phyloP scores from a whole-genome alignment of 2,329 filamentous ascomycete species.

The Fusarium globosum region DNA sequence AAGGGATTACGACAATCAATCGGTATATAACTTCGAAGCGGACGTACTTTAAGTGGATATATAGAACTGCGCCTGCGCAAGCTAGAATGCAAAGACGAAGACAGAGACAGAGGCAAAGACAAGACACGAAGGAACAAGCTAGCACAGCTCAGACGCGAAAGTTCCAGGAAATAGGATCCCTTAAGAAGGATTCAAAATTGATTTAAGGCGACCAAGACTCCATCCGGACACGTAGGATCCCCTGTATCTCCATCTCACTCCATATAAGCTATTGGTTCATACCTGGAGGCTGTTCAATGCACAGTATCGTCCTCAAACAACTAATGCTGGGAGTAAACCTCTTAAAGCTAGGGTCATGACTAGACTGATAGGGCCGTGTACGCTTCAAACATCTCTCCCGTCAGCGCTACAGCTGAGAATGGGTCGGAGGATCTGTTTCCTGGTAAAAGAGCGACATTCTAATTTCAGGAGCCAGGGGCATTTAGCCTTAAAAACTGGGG shows the following conservation, averaged over 20 bases:
- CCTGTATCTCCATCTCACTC: conserved; percentile 15
- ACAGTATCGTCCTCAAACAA: conserved; percentile 10
- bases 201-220: conserved; percentile 5
- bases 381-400: background rate
- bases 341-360: conserved; percentile 10
- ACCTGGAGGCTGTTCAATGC: background rate
- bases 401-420: conserved; percentile 3
- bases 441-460: conserved; percentile 1
- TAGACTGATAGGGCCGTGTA: conserved; percentile 14
- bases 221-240: conserved; percentile 15
- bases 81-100: background rate
- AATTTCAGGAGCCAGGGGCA: conserved; percentile 30
- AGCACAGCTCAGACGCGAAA: background rate
- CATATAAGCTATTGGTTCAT: background rate
- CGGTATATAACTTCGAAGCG: background rate
- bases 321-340: background rate
- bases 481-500: conserved; percentile 33
- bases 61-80: background rate
- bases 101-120: background rate
- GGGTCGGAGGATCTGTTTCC: conserved; percentile 26
- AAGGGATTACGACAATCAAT: background rate
- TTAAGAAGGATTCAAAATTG: conserved; percentile 7
- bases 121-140: background rate
- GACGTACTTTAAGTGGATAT: background rate
- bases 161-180: background rate